Conservation (phyloP, 1,139 yeast genomes). For the Pneumocystis sp. region DNA sequence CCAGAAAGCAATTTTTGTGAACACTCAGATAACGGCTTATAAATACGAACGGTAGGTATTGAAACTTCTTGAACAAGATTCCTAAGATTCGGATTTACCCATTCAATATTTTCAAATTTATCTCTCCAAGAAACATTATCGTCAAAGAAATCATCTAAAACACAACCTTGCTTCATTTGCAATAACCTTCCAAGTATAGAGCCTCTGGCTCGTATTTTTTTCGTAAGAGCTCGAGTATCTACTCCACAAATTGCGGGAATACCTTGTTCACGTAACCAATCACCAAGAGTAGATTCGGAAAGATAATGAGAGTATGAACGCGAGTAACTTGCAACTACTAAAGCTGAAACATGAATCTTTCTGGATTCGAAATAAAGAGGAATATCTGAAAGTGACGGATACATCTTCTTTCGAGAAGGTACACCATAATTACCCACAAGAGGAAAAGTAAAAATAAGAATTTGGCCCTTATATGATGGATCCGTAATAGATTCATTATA, state of each 20-base stretch:
- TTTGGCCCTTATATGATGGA: constrained; percentile 97
- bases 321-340: constrained; percentile 93
- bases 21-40: constrained; percentile 44
- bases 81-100: constrained; percentile 83
- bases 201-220: constrained; percentile 81
- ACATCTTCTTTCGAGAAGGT: constrained; percentile 69
- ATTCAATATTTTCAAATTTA: constrained; percentile 62
- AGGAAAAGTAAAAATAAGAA: constrained; percentile 90
- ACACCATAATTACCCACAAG: constrained; percentile 98
- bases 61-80: constrained; percentile 90
- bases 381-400: constrained; percentile 56
- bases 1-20: constrained; percentile 53
- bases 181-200: constrained; percentile 79
- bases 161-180: constrained; percentile 37
- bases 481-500: constrained; percentile 97
- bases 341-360: constrained; percentile 89
- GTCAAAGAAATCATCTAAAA: constrained; percentile 29
- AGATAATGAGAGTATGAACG: constrained; percentile 89
- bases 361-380: constrained; percentile 90
- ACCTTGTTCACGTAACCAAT: constrained; percentile 83
- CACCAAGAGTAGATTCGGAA: constrained; percentile 81
- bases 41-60: constrained; percentile 54
- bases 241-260: constrained; percentile 96
- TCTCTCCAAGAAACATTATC: constrained; percentile 37
- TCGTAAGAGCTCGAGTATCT: constrained; percentile 90